Base-by-base conservation (phyloP, 1,284 basidiomycete genomes). In the Fomitopsis betulina region DNA sequence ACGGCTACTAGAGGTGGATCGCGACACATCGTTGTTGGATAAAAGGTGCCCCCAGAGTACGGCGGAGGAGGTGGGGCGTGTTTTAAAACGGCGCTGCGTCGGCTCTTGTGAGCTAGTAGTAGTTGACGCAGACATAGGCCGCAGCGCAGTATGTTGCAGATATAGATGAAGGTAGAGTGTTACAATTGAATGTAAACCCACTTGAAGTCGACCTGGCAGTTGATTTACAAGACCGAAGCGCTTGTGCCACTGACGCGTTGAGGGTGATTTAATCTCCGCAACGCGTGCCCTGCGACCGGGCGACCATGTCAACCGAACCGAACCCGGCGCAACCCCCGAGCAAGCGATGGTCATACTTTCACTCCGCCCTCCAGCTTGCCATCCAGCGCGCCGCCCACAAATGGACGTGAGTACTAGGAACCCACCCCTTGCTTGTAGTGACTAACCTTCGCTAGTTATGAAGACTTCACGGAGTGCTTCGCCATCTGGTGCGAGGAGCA, bases 391-490 rank as follows among this genome's bases (percentile, higher is more conserved):
- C 87, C n/a, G 83, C 87, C 4, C 85, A 87, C 69, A 90, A 90
- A 67, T 91, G 89, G 89, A 86, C 87, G 89, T 89, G 64, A 66
- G 88, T 83, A 32, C 38, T 25, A 8, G 27, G 27, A 5, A 30
- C 23, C 39, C 52, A 21, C 5, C 30, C 33, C 45, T 43, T 7
- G 13, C 5, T 15, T 7, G n/a, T 7, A 43, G 39, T 40, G 33
- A 38, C 7, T 37, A 21, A 51, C n/a, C 49, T 27, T 10, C 61
- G 56, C 30, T 62, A 91, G 89, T 51, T 89, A 84, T 65, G 85
- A 90, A 66, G 87, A 91, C 68, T 91, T 91, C 62, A 76, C 81
- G 5, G 85, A 89, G 72, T 91, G 89, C 67, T 91, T 91, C 66
- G 79, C 88, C 17, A 72, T 85, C 27, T 89, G 85, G 73, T 87